Conservation (phyloP, 2,329 filamentous ascomycete genomes). For the Aspergillus niger region DNA sequence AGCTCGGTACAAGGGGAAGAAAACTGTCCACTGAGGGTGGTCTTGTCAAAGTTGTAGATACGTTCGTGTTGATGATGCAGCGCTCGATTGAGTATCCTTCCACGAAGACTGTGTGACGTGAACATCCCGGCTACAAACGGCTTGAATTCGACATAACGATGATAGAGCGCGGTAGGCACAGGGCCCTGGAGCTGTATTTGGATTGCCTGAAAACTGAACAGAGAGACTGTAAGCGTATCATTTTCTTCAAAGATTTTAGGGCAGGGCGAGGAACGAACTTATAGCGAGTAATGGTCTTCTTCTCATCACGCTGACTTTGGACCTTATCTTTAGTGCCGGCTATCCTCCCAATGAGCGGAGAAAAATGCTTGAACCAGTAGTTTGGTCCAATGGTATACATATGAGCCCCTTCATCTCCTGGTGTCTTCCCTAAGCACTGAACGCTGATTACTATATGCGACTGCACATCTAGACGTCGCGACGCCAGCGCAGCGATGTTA, state of each 20-base stretch:
- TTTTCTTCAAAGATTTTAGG: not conserved
- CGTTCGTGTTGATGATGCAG: conserved; percentile 87
- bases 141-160: conserved; percentile 90
- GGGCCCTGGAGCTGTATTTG: conserved; percentile 86
- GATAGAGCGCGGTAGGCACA: conserved; percentile 77
- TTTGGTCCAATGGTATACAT: conserved; percentile 79
- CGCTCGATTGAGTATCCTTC: conserved; percentile 77
- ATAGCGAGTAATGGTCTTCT: conserved; percentile 66
- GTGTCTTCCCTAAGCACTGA: conserved; percentile 74
- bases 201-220: conserved; percentile 80
- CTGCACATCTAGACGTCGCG: conserved; percentile 64
- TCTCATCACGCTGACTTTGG: conserved; percentile 58
- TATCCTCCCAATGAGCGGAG: conserved; percentile 82
- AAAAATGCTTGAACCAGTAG: conserved; percentile 80
- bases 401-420: conserved; percentile 64
- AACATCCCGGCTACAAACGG: conserved; percentile 92
- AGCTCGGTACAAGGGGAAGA: conserved; percentile 68
- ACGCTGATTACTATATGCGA: conserved; percentile 73
- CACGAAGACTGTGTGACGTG: conserved; percentile 72
- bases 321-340: conserved; percentile 68
- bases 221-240: conserved; percentile 10
- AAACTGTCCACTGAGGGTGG: conserved; percentile 72
- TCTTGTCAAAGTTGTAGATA: conserved; percentile 83
- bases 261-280: conserved; percentile 58
- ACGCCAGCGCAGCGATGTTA: conserved; percentile 65